phyloP scores from a whole-genome alignment of 2,329 filamentous ascomycete species.

The Atkinsonella hypoxylon region DNA sequence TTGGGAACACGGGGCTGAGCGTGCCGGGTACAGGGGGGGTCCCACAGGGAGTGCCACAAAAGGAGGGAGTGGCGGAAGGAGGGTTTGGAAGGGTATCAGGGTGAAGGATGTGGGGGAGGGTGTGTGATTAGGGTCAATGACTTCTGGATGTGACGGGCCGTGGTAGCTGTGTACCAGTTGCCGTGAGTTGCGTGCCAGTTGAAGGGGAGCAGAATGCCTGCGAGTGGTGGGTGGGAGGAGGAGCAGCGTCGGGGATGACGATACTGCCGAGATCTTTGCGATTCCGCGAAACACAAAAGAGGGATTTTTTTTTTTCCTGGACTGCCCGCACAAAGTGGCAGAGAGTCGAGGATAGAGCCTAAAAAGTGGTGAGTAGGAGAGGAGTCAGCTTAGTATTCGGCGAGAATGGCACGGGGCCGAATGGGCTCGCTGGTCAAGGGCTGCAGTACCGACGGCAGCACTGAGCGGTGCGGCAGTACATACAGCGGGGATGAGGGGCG shows the following conservation, averaged over 20 bases:
- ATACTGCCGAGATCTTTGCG: too few species aligned
- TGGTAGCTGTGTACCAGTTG: not conserved
- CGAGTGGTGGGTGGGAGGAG: not conserved
- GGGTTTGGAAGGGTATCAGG: constrained; percentile 4
- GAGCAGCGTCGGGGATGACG: not conserved
- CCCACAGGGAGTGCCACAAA: constrained; percentile 1
- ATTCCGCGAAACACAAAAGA: too few species aligned
- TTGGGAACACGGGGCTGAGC: constrained; percentile 33
- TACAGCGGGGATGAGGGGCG: constrained; percentile 5
- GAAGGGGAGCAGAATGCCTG: not conserved
- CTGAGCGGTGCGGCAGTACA: constrained; percentile 2
- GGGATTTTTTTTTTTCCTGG: too few species aligned
- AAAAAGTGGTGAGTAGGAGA: too few species aligned
- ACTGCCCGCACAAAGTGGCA: not conserved
- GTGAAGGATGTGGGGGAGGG: not conserved
- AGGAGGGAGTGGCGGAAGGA: constrained; percentile 6
- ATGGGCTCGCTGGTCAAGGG: not conserved
- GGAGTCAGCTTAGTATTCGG: too few species aligned
- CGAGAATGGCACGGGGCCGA: too few species aligned
- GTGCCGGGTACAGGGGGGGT: constrained; percentile 2
- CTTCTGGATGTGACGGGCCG: not conserved
- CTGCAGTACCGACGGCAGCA: constrained; percentile 3
- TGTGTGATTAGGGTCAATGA: not conserved
- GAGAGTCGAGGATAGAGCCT: not conserved
- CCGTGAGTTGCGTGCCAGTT: not conserved